Evolutionary conservation across 148 eudicot genomes (phyloP).

Genomic region (Cornus kousa): DNA sequence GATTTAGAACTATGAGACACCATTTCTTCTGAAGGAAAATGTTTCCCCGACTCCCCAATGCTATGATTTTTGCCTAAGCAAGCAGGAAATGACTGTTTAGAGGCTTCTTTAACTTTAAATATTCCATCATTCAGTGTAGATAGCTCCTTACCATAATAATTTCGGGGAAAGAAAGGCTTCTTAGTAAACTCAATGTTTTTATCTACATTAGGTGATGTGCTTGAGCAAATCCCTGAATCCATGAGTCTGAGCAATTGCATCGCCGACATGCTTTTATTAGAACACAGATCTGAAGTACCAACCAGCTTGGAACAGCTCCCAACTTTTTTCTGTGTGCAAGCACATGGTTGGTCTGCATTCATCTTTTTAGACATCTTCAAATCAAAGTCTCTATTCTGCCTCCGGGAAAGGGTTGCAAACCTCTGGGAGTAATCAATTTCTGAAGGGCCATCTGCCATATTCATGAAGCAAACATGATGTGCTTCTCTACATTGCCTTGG

Average conservation of each 20-base stretch:
- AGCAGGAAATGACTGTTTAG: not conserved
- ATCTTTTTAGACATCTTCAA: not conserved
- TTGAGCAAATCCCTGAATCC: slow-evolving; percentile 21
- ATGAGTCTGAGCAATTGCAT: slow-evolving; percentile 21
- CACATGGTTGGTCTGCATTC: slow-evolving; percentile 15
- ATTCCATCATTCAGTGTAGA: not conserved
- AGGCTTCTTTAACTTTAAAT: not conserved
- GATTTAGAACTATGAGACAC: not conserved
- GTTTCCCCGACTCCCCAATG: not conserved
- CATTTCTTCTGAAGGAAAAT: not conserved
- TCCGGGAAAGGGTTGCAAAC: slow-evolving; percentile 1
- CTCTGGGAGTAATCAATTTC: slow-evolving; percentile 7
- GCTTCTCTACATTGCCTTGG: slow-evolving; percentile 1
- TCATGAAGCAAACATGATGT: not conserved
- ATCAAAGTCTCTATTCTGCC: not conserved
- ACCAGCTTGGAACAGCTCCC: slow-evolving; percentile 8
- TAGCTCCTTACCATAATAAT: not conserved
- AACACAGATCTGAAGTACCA: not conserved
- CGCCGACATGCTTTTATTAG: slow-evolving; percentile 15
- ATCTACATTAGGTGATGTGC: not conserved
- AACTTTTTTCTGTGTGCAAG: slow-evolving; percentile 15
- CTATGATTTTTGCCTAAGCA: not conserved
- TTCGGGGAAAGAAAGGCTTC: not conserved
- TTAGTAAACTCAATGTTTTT: not conserved
- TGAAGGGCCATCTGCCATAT: slow-evolving; percentile 5